A percentile compares a stretch with the other conserved stretches of the same genome.
These are phyloP conservation scores for Plasmodium reichenowi DNA, from an alignment of 169 alveolate genomes.

Conservation along the genomic window DNA sequence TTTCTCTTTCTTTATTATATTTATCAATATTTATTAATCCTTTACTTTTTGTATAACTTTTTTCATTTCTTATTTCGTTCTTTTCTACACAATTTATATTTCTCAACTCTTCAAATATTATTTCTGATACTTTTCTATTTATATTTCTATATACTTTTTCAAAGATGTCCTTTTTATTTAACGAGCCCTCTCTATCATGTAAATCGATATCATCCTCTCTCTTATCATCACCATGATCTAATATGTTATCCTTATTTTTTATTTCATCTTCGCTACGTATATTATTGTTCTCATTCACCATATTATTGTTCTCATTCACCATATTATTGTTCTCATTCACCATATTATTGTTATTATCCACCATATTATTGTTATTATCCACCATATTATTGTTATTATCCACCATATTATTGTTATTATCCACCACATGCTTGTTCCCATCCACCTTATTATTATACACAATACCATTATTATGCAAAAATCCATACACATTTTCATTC, in stretches of 20 bases:
- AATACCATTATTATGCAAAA: not conserved
- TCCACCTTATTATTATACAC: too few species aligned
- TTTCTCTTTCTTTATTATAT: not conserved
- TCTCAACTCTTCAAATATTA: constrained; percentile 26
- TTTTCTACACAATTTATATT: not conserved
- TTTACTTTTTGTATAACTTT: not conserved
- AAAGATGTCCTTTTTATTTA: constrained; percentile 16
- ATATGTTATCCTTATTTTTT: not conserved
- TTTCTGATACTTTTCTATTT: constrained; percentile 6
- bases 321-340: not conserved
- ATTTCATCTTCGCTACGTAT: not conserved
- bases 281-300: not conserved
- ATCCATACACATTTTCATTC: not conserved
- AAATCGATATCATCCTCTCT: not conserved
- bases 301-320: not conserved
- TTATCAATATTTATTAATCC: not conserved
- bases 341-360: not conserved
- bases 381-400: too few species aligned
- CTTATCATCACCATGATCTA: not conserved
- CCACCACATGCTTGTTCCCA: too few species aligned
- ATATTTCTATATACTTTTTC: constrained; percentile 9
- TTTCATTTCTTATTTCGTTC: not conserved
- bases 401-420: too few species aligned
- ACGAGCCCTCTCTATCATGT: not conserved
- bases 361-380: too few species aligned